Conservation (phyloP, 805 yeast genomes). For the Saturnispora galanensis region DNA sequence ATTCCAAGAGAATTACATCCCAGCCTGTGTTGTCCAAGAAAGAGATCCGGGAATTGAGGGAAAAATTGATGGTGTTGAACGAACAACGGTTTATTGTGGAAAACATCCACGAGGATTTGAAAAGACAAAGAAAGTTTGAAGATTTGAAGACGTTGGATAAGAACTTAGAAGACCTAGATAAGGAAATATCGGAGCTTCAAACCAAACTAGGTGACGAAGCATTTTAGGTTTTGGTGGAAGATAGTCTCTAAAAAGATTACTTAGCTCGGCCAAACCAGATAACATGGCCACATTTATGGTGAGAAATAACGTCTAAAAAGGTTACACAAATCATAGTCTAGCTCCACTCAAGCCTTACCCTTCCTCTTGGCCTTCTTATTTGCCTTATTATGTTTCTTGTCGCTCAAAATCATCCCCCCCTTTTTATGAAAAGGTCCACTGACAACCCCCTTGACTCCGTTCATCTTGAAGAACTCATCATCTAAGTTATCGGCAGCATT, state of each 20-base stretch:
- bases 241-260: no score
- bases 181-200: constrained; percentile 38
- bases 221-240: no score
- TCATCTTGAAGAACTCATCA: constrained; percentile 72
- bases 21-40: constrained; percentile 31
- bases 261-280: no score
- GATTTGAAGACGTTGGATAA: constrained; percentile 53
- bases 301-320: neutral
- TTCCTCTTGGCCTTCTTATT: constrained; percentile 20
- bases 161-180: constrained; percentile 48
- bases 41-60: constrained; percentile 51
- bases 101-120: constrained; percentile 51
- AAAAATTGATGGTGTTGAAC: constrained; percentile 74
- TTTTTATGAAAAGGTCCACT: constrained; percentile 65
- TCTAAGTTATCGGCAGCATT: constrained; percentile 80
- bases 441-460: constrained; percentile 50
- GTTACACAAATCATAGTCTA: neutral
- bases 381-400: constrained; percentile 65
- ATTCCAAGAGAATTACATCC: neutral
- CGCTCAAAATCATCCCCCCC: constrained; percentile 45
- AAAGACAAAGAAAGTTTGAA: constrained; percentile 63
- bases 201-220: constrained; percentile 46
- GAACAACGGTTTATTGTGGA: constrained; percentile 74
- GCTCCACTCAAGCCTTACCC: constrained; percentile 4
- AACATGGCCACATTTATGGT: no score